Conservation (phyloP, 2,329 filamentous ascomycete species). For the Cladophialophora yegresii region DNA sequence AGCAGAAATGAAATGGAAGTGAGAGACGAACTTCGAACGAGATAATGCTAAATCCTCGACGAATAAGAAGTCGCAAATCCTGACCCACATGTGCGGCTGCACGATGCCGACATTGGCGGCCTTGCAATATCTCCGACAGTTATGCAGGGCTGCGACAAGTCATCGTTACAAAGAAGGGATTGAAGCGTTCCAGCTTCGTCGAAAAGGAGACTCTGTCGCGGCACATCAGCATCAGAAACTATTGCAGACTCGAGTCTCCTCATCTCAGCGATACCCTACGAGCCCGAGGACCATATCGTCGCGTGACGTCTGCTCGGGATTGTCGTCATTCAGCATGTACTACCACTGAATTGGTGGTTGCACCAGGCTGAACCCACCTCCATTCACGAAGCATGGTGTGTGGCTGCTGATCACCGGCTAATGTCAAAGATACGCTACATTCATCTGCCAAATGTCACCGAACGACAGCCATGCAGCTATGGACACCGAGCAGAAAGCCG, state of each 20-base stretch:
- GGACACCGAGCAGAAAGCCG: slow-evolving; percentile 21
- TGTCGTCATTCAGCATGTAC: slow-evolving; percentile 5
- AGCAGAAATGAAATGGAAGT: not conserved
- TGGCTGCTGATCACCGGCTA: not conserved
- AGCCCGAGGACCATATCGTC: not conserved
- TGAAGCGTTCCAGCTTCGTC: not conserved
- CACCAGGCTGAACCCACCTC: not conserved
- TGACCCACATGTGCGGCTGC: slow-evolving; percentile 7
- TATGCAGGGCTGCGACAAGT: slow-evolving; percentile 14
- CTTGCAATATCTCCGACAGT: slow-evolving; percentile 21
- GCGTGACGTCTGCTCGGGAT: slow-evolving; percentile 10
- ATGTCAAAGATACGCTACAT: not conserved
- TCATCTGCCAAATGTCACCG: slow-evolving; percentile 22
- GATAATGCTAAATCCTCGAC: not conserved
- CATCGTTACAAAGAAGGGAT: slow-evolving; percentile 1
- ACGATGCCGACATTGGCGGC: slow-evolving; percentile 12
- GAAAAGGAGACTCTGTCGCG: not conserved
- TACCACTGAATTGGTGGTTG: slow-evolving; percentile 9
- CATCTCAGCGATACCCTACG: not conserved
- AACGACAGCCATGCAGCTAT: slow-evolving; percentile 28
- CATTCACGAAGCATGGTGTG: slow-evolving; percentile 13
- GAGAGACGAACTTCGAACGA: not conserved
- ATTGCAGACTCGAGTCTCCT: not conserved
- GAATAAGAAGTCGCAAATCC: no score
- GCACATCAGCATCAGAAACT: not conserved